Base-by-base conservation (phyloP, 495 filamentous ascomycete genomes). In the Penicillium argentinense region DNA sequence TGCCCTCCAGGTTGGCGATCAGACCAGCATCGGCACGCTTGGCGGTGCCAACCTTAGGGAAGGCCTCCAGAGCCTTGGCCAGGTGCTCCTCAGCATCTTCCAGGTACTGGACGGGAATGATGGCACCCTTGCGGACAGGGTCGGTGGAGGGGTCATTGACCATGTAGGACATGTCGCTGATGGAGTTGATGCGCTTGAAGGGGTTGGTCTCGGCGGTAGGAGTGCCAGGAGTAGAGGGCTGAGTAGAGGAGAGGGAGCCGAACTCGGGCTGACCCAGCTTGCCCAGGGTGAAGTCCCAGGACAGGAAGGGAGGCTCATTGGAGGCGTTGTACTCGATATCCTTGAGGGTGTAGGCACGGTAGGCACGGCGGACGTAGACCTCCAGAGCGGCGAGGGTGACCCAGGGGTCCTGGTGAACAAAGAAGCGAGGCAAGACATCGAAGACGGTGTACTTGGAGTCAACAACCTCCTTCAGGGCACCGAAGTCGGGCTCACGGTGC, bases 371-470 rank as follows among this genome's bases (percentile, higher is more conserved):
- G 47, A 95, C 84, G 63, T 98, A 98, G 24, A 97, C 91, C 61
- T 98, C 95, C 21, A 97, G 78, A 32, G 95, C 88, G 39, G 93
- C 93, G 45, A 96, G 73, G 1, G 91, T 90, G 29, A 98, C 93
- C 91, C 91, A 97, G 9, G 88, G 87, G 62, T 98, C 93, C 40
- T 86, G 77, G 64, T 98, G 89, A 30, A 83, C 86, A 58, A 98
- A 98, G 81, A 98, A 98, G 29, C 84, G 81, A 7, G 92, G 86
- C 45, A 98, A 68, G 5, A 98, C 93, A 66, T 98, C 93, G 59
- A 96, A 97, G 47, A 98, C 91, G 33, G 91, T 97, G 71, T 90
- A 97, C 73, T 93, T 93, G 25, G 93, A 97, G 70, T 98, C 93
- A 36, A 98, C 88, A 33, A 98, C 93, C 65, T 98, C 93, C 73